Conservation (phyloP, 2,329 filamentous ascomycete genomes). For the Exophiala bonariae region DNA sequence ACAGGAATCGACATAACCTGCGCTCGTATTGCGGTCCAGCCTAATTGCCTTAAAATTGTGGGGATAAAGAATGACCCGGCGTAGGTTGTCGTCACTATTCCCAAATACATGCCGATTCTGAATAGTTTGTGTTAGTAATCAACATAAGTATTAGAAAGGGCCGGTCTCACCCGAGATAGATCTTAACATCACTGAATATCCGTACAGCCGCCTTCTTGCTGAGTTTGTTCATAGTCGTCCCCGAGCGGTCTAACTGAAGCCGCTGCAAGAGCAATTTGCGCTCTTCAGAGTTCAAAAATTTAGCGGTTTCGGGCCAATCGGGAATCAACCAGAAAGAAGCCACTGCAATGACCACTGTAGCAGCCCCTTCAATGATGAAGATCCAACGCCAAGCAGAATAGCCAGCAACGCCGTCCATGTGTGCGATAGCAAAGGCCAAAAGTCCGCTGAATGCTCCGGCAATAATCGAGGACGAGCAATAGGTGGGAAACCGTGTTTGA, state of each 20-base stretch:
- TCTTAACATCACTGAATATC: conserved; percentile 34
- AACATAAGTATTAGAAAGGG: no score
- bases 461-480: conserved; percentile 35
- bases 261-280: conserved; percentile 38
- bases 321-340: conserved; percentile 30
- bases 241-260: conserved; percentile 28
- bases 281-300: conserved; percentile 29
- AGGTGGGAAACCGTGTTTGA: conserved; percentile 35
- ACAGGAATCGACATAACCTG: conserved; percentile 39
- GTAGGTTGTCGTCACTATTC: conserved; percentile 34
- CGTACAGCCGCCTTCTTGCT: conserved; percentile 28
- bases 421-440: conserved; percentile 52
- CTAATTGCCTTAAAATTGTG: conserved; percentile 35
- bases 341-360: conserved; percentile 29
- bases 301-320: conserved; percentile 34
- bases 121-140: no score
- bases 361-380: conserved; percentile 36
- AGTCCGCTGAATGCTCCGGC: conserved; percentile 46
- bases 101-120: no score
- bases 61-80: conserved; percentile 34
- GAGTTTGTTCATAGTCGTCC: conserved; percentile 28
- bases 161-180: conserved; percentile 34
- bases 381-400: conserved; percentile 34
- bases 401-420: conserved; percentile 45
- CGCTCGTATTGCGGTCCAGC: conserved; percentile 31